Evolutionary conservation across 805 yeast species (phyloP).

Genomic region (Cyberlindnera maritima): DNA sequence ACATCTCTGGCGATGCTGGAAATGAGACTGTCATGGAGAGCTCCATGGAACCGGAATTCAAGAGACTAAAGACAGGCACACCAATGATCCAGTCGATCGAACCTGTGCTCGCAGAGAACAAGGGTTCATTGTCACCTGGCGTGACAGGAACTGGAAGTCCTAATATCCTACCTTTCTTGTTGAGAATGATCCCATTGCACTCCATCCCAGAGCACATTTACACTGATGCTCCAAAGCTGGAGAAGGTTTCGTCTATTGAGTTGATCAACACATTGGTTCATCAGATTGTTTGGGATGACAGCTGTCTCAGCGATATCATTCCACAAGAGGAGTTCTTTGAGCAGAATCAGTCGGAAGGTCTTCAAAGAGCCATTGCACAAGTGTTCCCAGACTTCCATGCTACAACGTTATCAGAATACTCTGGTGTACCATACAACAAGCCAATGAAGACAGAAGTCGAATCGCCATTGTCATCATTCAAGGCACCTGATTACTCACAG

Average conservation of each 20-base stretch:
- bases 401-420: slow-evolving; percentile 19
- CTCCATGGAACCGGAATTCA: slow-evolving; percentile 20
- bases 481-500: slow-evolving; percentile 13
- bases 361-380: slow-evolving; percentile 28
- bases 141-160: slow-evolving; percentile 43
- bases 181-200: slow-evolving; percentile 59
- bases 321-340: slow-evolving; percentile 5
- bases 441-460: slow-evolving; percentile 12
- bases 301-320: slow-evolving; percentile 14
- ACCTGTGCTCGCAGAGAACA: background rate
- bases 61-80: slow-evolving; percentile 14
- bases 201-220: slow-evolving; percentile 58
- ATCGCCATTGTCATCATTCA: slow-evolving; percentile 21
- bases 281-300: slow-evolving; percentile 28
- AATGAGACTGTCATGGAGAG: slow-evolving; percentile 4
- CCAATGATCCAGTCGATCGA: slow-evolving; percentile 7
- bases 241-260: slow-evolving; percentile 18
- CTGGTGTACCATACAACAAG: slow-evolving; percentile 15
- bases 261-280: slow-evolving; percentile 32
- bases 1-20: background rate
- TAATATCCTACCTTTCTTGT: slow-evolving; percentile 65
- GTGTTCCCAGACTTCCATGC: slow-evolving; percentile 27
- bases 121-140: slow-evolving; percentile 9
- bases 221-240: slow-evolving; percentile 33
- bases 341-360: slow-evolving; percentile 16